Base-by-base conservation (phyloP, 2,329 filamentous ascomycete species). In the Aspergillus ochraceus region DNA sequence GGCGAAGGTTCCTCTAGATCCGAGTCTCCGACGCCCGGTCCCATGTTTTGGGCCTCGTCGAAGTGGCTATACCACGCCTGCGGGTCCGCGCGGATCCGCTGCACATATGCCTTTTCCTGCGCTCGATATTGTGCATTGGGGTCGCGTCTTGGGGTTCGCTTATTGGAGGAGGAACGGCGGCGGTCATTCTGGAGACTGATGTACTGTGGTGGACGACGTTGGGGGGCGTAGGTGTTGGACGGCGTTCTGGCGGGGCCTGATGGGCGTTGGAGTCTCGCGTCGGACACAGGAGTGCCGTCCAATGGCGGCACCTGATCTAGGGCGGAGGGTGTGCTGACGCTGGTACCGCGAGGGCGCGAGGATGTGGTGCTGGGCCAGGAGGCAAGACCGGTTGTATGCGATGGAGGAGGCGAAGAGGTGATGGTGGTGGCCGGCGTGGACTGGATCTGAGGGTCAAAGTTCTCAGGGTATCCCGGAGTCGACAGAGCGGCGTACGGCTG, bases 81-180 rank as follows among this genome's bases (percentile, higher is more conserved):
- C 49, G 87, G 86, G 66, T 95, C 91, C 72, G 96, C 91, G 59
- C 92, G 88, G 71, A 98, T 85, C 68, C 94, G 88, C 76, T 97
- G 92, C 36, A 98, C 89, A 73, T 99, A 99, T 59, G 94, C 94
- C 73, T 93, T 91, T 76, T 98, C 94, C 77, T 98, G 92, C 52
- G 91, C 90, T 61, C 90, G 82, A 72, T 91, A 91, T 66, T 90
- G 87, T 55, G 88, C 87, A 69, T 89, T 88, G 10, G 88, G 88
- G 69, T 91, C 89, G 63, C 83, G 76, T 60, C 85, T 79, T 42
- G 81, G 74, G 45, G 73, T 71, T 63, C 87, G 79, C 62, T 83
- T 84, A 2, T 81, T 76, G 2, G 86, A 88, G 6, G 80, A 82
- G 8, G 84, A 86, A 61, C 86, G 82, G 62, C 83, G 80, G 58